Base-by-base conservation (phyloP, 2,329 filamentous ascomycete species). In the Hypoxylon sp. region DNA sequence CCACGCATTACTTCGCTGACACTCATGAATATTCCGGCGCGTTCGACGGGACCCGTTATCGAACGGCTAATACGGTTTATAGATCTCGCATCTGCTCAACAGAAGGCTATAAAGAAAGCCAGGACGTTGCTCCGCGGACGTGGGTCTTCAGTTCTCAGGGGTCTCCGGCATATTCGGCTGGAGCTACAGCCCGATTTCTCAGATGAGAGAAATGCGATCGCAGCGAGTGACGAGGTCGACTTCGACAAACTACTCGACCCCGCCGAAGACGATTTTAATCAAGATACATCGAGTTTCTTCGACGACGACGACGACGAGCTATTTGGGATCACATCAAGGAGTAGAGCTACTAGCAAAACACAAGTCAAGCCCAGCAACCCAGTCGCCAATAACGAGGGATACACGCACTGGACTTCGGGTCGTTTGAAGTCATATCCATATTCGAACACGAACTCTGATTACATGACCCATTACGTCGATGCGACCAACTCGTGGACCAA, bases 1-100 rank as follows among this genome's bases (percentile, higher is more conserved):
- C 84, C 87, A 0, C 82, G 87, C 3, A 75, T 90, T 21, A 76
- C 75, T 10, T 85, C 83, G 0, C 72, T 90, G 23, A 86, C 84
- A 3, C 76, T 90, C 21, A 87, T 86, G 0, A 77, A 81, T 28
- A 80, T 90, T 2, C 88, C 88, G 0, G 81, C 85, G 6, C 81
- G 82, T 23, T 88, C 87, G 0, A 80, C 76, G 3, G 87, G 87
- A 0, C 81, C 81, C 4, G 65, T 89, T 13, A 81, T 86, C 32
- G 72, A 79, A n/a, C 80, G 76, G n/a, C 75, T 90, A 3, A 75
- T 80, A 1, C 60, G 69, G 0, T 87, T 90, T 49, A 68, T 90
- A 10, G 78, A 77, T 11, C 76, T 83, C 0, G 79, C 82, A 1
- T 82, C 84, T 0, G 36, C 74, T 1, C 88, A 90, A 69, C 87